Base-by-base conservation (phyloP, 805 yeast genomes). In the Suhomyces prunicola region DNA sequence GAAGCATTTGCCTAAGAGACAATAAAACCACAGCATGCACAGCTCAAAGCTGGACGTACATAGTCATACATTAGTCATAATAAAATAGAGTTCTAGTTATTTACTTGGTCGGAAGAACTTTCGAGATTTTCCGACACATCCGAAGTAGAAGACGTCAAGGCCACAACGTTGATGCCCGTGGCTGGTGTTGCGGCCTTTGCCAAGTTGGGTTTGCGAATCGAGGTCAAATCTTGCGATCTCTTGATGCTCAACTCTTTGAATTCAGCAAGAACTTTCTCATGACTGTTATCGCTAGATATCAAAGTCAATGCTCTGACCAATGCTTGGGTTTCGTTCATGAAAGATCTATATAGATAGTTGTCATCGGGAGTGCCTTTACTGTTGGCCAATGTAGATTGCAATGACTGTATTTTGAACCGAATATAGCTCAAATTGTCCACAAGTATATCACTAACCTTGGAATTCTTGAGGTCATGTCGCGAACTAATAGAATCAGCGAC, bases 321-420 rank as follows among this genome's bases (percentile, higher is more conserved):
- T 1, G 70, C 70, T 19, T 53, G 51, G 7, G 59, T 54, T 48
- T 70, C 74, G 35, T 68, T 61, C 8, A 57, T 45, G 19, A 65
- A 54, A 5, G 57, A 61, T 23, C 46, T 29, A 31, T 50, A 53
- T 13, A 59, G 50, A 26, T 50, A 55, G 22, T 56, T 55, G 13
- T 51, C 42, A 3, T 39, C 42, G 19, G 26, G 19, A 5, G 24
- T 22, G 17, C 27, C 39, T 17, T 13, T 19, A 4, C 19, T 8
- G 17, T 35, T 26, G 26, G 45, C 23, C 35, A 29, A 26, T 22
- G n/a, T 15, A 4, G 50, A 26, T 17, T 24, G 50, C 39, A 39
- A 33, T 9, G 46, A n/a, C 39, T 22, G 27, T 15, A 47, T 22
- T 31, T 33, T 41, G 5, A 19, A 2, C 22, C 50, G 50, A 35